Percentiles rank a stretch among this genome's conserved stretches.
These are phyloP conservation scores for Paraglomus occultum DNA, from an alignment of 192 early-diverging fungal genomes.

Conservation along the genomic window DNA sequence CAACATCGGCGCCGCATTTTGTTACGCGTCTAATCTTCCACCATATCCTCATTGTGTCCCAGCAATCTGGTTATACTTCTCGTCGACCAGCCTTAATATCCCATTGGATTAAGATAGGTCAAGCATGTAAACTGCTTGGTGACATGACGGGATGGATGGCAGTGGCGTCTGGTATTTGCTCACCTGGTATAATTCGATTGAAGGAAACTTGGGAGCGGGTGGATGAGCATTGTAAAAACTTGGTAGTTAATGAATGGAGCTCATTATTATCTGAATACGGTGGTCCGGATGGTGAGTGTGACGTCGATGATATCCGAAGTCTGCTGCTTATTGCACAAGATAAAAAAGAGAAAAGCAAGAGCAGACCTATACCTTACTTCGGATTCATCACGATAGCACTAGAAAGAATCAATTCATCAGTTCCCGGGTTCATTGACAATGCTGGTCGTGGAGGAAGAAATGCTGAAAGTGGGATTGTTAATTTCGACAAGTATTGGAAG, in stretches of 20 bases:
- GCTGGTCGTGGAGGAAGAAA: conserved; percentile 8
- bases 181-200: conserved; percentile 61
- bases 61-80: conserved; percentile 46
- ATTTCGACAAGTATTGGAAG: conserved; percentile 42
- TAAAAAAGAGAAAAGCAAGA: conserved; percentile 24
- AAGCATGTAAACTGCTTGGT: conserved; percentile 49
- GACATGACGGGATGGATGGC: conserved; percentile 67
- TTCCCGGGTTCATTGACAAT: conserved; percentile 31
- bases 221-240: conserved; percentile 40
- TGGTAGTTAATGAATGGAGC: conserved; percentile 58
- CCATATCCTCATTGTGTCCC: conserved; percentile 59
- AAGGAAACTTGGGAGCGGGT: conserved; percentile 71
- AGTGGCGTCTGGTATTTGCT: conserved; percentile 65
- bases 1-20: conserved; percentile 64
- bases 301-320: conserved; percentile 42
- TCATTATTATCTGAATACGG: conserved; percentile 38
- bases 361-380: conserved; percentile 55
- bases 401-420: conserved; percentile 41
- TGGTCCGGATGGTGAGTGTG: conserved; percentile 53
- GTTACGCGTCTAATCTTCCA: conserved; percentile 64
- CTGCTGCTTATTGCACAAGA: conserved; percentile 24
- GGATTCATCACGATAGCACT: conserved; percentile 58
- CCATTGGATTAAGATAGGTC: conserved; percentile 70
- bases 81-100: conserved; percentile 53
- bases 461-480: conserved; percentile 26